Conservation (phyloP, 306 rosid species). For the Cucumis cinereus region DNA sequence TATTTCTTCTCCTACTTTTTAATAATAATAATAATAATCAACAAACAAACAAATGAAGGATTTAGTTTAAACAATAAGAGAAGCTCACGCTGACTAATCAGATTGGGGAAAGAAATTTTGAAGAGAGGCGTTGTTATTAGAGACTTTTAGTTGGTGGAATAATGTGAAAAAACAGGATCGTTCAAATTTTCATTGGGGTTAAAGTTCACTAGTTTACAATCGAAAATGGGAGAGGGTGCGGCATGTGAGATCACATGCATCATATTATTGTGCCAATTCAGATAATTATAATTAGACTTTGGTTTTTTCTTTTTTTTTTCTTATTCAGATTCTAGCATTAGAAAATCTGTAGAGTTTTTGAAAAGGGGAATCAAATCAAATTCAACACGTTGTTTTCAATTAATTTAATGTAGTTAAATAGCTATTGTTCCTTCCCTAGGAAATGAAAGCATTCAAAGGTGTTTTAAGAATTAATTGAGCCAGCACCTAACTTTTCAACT, state of each 20-base stretch:
- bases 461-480: not conserved
- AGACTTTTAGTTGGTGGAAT: not conserved
- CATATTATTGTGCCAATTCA: not conserved
- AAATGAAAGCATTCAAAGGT: not conserved
- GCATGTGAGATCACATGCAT: constrained; percentile 4
- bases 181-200: not conserved
- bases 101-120: not conserved
- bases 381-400: not conserved
- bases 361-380: not conserved
- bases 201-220: not conserved
- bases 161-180: not conserved
- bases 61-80: not conserved
- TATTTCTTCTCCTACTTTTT: too few relatives aligned
- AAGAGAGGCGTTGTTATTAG: not conserved
- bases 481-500: not conserved
- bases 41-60: not conserved
- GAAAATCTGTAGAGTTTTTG: not conserved
- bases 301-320: not conserved
- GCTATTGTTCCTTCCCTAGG: not conserved
- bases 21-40: too few relatives aligned
- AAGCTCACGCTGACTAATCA: not conserved
- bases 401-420: not conserved
- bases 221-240: not conserved
- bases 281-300: not conserved
- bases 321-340: not conserved